These are phyloP conservation scores for Xylariales sp. DNA, from an alignment of 2,329 filamentous ascomycete species.

Conservation along the genomic window DNA sequence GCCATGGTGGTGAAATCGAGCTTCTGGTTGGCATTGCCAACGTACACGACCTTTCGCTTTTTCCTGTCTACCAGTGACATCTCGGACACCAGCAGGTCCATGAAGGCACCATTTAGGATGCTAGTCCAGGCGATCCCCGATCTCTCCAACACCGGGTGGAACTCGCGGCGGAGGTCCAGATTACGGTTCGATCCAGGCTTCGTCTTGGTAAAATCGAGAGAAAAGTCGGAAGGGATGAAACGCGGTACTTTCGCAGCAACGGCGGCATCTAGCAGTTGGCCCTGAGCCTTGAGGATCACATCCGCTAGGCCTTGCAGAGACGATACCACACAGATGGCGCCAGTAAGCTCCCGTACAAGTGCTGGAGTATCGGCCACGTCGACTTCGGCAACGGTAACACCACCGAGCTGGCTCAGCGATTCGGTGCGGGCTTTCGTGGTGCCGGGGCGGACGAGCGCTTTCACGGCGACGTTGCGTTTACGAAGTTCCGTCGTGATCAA, in stretches of 20 bases:
- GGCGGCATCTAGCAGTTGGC: conserved; percentile 7
- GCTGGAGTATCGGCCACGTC: neutral
- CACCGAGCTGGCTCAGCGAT: neutral
- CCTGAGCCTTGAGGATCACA: conserved; percentile 4
- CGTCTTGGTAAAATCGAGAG: conserved; percentile 16
- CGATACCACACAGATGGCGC: conserved; percentile 5
- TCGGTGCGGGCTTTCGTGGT: neutral
- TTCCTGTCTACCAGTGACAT: conserved; percentile 8
- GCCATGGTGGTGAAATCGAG: conserved; percentile 13
- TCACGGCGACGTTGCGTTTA: conserved; percentile 10
- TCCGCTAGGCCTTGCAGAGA: conserved; percentile 8
- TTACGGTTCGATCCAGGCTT: conserved; percentile 13
- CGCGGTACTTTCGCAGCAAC: conserved; percentile 8
- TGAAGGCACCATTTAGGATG: conserved; percentile 13
- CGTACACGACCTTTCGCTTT: conserved; percentile 9
- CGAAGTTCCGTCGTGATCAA: conserved; percentile 9
- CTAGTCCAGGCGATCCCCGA: conserved; percentile 13
- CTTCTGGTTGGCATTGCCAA: conserved; percentile 8
- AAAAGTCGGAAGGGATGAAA: conserved; percentile 10
- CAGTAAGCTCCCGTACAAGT: conserved; percentile 4
- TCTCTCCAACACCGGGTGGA: conserved; percentile 10
- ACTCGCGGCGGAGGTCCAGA: conserved; percentile 13
- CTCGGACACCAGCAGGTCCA: conserved; percentile 9
- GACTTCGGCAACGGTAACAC: neutral
- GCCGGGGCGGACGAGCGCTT: conserved; percentile 12